phyloP scores from a whole-genome alignment of 768 basidiomycete species.

The Russula abietina region DNA sequence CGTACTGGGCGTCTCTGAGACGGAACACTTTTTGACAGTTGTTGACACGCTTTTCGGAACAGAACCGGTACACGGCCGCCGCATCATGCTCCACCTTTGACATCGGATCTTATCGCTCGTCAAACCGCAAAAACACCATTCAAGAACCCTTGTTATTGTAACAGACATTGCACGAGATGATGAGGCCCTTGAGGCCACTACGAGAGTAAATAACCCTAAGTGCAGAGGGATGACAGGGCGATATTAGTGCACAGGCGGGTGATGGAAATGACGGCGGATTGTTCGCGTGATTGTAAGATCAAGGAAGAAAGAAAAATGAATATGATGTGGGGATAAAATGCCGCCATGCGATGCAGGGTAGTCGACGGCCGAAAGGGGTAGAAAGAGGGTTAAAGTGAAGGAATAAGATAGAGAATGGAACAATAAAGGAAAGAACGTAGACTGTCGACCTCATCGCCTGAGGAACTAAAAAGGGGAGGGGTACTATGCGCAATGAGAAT shows the following conservation, averaged over 20 bases:
- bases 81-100: background rate
- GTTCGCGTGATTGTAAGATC: constrained; percentile 25
- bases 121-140: constrained; percentile 14
- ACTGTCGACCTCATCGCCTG: constrained; percentile 52
- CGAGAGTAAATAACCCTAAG: constrained; percentile 24
- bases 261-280: constrained; percentile 24
- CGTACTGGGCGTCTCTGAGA: constrained; percentile 7
- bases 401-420: constrained; percentile 72
- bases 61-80: background rate
- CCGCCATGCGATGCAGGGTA: constrained; percentile 33
- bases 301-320: constrained; percentile 18
- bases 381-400: constrained; percentile 56
- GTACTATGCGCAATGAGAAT: constrained; percentile 52
- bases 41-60: background rate
- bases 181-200: constrained; percentile 25
- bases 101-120: constrained; percentile 11
- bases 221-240: constrained; percentile 25
- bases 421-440: constrained; percentile 38
- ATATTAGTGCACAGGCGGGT: constrained; percentile 25
- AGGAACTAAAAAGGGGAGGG: constrained; percentile 41
- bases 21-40: constrained; percentile 15
- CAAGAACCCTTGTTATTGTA: constrained; percentile 26
- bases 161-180: constrained; percentile 26
- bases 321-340: constrained; percentile 26
- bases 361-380: constrained; percentile 34